phyloP scores from a whole-genome alignment of 805 yeast species.

The Candida vaughaniae region DNA sequence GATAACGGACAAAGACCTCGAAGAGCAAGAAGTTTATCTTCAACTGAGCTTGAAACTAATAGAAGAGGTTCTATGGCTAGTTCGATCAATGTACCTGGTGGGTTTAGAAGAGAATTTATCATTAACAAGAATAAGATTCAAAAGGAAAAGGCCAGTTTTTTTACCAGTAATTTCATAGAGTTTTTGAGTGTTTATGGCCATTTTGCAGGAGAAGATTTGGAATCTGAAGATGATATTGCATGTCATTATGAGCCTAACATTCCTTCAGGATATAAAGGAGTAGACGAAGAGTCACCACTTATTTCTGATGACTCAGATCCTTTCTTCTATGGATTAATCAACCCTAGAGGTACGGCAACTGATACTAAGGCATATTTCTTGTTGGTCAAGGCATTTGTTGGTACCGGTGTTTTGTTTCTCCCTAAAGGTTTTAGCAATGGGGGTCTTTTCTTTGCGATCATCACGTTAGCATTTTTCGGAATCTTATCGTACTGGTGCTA shows the following conservation, averaged over 20 bases:
- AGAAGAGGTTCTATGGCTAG: constrained; percentile 67
- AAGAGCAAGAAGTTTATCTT: constrained; percentile 23
- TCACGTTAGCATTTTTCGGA: constrained; percentile 59
- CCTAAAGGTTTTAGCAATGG: constrained; percentile 75
- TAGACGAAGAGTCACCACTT: constrained; percentile 25
- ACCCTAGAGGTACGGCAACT: constrained; percentile 63
- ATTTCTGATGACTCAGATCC: constrained; percentile 10
- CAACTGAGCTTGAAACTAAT: constrained; percentile 20
- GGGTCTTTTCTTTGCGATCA: constrained; percentile 60
- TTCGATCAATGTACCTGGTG: constrained; percentile 75
- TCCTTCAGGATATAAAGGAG: constrained; percentile 11
- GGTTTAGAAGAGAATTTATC: constrained; percentile 70
- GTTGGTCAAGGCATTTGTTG: constrained; percentile 71
- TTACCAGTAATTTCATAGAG: constrained; percentile 73
- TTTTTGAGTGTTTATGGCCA: constrained; percentile 79
- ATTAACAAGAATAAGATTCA: constrained; percentile 23
- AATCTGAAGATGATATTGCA: constrained; percentile 59
- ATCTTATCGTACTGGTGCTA: constrained; percentile 77
- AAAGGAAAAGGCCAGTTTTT: constrained; percentile 40
- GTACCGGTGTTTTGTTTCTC: constrained; percentile 71
- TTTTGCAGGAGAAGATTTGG: constrained; percentile 82
- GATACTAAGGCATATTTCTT: constrained; percentile 70
- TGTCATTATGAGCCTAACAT: constrained; percentile 41
- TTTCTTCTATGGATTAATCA: constrained; percentile 17
- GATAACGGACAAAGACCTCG: constrained; percentile 12